Conservation (phyloP, 2,329 filamentous ascomycete genomes). For the Penicillium rolfsii region DNA sequence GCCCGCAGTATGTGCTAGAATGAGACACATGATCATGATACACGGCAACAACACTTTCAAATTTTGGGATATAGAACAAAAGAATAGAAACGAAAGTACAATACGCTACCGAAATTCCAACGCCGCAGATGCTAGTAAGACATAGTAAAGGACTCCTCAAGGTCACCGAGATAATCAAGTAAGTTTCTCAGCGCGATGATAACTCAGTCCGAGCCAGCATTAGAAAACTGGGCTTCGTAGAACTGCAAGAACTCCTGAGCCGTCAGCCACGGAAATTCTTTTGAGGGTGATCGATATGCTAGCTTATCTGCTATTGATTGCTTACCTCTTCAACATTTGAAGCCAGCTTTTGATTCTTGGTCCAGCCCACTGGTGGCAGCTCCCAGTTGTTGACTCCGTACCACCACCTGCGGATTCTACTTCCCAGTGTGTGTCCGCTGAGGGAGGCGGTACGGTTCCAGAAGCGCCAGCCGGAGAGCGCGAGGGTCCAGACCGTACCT, state of each 20-base stretch:
- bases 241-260: conserved; percentile 42
- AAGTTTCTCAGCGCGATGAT: neutral
- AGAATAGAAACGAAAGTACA: neutral
- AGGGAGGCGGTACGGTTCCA: conserved; percentile 82
- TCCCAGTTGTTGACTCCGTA: conserved; percentile 92
- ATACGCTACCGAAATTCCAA: conserved; percentile 17
- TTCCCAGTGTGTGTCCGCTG: conserved; percentile 75
- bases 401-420: conserved; percentile 86
- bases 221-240: conserved; percentile 42
- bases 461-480: conserved; percentile 82
- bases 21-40: neutral
- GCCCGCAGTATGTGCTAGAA: neutral
- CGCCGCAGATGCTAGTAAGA: conserved; percentile 27
- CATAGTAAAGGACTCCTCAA: neutral
- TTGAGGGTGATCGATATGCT: neutral
- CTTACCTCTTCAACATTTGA: conserved; percentile 51
- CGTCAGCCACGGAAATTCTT: conserved; percentile 31
- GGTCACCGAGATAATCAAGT: neutral
- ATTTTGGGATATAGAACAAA: conserved; percentile 24
- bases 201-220: conserved; percentile 36
- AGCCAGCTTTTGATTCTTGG: conserved; percentile 39
- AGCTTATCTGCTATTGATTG: conserved; percentile 9
- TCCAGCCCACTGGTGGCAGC: conserved; percentile 55
- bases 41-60: conserved; percentile 3
- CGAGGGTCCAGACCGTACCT: conserved; percentile 84